Evolutionary conservation across 2,329 filamentous ascomycete species (phyloP).

Genomic region (Pseudocercospora ulei): DNA sequence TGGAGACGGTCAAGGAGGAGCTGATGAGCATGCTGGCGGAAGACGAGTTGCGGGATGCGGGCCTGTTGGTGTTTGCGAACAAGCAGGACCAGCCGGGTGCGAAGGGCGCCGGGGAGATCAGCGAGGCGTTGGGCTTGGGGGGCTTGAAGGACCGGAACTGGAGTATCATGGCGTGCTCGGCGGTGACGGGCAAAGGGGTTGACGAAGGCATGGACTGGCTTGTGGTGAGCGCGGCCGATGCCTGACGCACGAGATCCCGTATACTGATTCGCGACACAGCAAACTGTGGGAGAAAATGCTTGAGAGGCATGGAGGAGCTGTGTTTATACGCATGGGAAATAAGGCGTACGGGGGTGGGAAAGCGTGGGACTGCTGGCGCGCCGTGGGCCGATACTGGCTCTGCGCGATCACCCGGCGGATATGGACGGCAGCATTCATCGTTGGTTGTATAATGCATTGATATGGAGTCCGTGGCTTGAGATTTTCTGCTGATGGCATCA

Average conservation of each 20-base stretch:
- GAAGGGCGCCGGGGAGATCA: constrained; percentile 93
- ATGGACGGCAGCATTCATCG: constrained; percentile 7
- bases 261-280: constrained; percentile 17
- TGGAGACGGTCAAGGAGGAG: constrained; percentile 88
- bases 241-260: background rate
- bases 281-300: constrained; percentile 26
- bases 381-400: background rate
- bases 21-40: constrained; percentile 91
- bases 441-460: constrained; percentile 5
- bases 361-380: background rate
- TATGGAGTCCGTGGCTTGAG: too few species aligned
- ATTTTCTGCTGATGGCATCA: too few species aligned
- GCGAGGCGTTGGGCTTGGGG: constrained; percentile 78
- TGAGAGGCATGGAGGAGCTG: constrained; percentile 10
- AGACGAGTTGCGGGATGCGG: constrained; percentile 87
- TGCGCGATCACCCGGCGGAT: background rate
- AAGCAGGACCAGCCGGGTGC: constrained; percentile 98
- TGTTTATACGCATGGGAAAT: background rate
- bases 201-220: constrained; percentile 99
- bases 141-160: constrained; percentile 94
- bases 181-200: constrained; percentile 88
- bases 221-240: constrained; percentile 53
- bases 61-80: constrained; percentile 91
- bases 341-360: constrained; percentile 5
- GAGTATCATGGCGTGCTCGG: constrained; percentile 97